Evolutionary conservation across 108 stramenopile species (phyloP), one percentile per base, ranked within the genome.

Genomic region (Cyclotella sp.): DNA sequence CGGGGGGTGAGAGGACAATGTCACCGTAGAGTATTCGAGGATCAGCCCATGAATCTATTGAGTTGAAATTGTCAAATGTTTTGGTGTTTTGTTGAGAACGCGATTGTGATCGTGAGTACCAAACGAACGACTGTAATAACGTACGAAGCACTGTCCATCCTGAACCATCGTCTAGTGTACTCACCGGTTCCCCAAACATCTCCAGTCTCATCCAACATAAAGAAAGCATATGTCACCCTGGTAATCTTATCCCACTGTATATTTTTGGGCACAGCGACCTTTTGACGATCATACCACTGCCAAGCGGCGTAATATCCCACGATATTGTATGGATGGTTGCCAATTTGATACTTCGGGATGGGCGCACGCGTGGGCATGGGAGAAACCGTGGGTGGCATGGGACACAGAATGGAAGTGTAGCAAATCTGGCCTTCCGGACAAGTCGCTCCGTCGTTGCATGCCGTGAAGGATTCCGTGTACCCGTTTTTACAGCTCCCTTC

Each of bases 291-390:
- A 30, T 83, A 82, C 72, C 71, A 78, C 41, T 83, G 82, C 82
- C 82, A 83, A 15, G 63, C 40, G 18, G 82, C 77, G 51, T 78
- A 83, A 22, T 83, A 83, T n/a, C 64, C 82, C 34, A 83, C 53
- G 0, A 83, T 59, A 0, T 2, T 27, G 16, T 9, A 47, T 2
- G 15, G 21, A 39, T 55, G 27, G 19, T 30, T 39, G 0, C 3
- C 65, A 19, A 45, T 26, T 4, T 52, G 13, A 44, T 22, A 49
- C 0, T 21, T 19, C 4, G 57, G 13, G 2, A 52, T 40, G 34
- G 75, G 66, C 9, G 42, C 16, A 1, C 34, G 13, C 26, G 65
- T 78, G 0, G 62, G 54, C 21, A 63, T 41, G 18, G 78, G 69
- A 3, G 61, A 46, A 0, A 55, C 44, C 3, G 77, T 71, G 12